Evolutionary conservation across 1,139 yeast genomes (phyloP).

Genomic region (Pichia sp.): DNA sequence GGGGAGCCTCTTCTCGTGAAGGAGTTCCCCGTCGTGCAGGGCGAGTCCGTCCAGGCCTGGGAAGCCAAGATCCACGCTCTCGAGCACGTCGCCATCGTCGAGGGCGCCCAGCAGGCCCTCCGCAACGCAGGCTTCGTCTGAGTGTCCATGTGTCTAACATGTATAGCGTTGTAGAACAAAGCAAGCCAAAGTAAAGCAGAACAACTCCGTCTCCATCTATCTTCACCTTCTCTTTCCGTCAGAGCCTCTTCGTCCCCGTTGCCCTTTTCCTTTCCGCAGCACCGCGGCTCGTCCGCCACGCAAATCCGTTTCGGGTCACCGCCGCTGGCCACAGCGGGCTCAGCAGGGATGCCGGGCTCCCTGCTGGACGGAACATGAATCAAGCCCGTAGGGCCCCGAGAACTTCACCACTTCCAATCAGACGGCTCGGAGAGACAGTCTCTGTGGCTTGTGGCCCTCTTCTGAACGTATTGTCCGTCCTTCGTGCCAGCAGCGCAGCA

Average conservation of each 20-base stretch:
- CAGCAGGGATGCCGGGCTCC: too few species aligned
- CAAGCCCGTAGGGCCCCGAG: background rate
- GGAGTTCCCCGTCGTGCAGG: constrained; percentile 63
- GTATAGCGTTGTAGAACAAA: too few species aligned
- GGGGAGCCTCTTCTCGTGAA: constrained; percentile 86
- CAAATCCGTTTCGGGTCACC: background rate
- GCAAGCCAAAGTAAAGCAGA: too few species aligned
- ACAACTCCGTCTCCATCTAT: background rate
- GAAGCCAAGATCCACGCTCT: constrained; percentile 77
- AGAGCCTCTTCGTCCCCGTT: too few species aligned
- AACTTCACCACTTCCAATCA: background rate
- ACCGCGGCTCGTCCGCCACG: background rate
- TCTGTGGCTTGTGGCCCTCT: background rate
- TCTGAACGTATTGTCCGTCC: background rate
- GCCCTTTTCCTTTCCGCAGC: background rate
- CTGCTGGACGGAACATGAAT: background rate
- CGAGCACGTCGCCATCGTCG: constrained; percentile 90
- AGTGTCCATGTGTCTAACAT: background rate
- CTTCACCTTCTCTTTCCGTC: too few species aligned
- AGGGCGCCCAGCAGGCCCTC: constrained; percentile 58
- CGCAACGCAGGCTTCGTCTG: constrained; percentile 24
- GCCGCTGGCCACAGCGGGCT: background rate
- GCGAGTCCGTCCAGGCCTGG: constrained; percentile 73
- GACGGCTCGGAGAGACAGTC: background rate
- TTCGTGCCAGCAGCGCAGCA: background rate